Base-by-base conservation (phyloP, 1,284 basidiomycete genomes). In the Waitea zeae region DNA sequence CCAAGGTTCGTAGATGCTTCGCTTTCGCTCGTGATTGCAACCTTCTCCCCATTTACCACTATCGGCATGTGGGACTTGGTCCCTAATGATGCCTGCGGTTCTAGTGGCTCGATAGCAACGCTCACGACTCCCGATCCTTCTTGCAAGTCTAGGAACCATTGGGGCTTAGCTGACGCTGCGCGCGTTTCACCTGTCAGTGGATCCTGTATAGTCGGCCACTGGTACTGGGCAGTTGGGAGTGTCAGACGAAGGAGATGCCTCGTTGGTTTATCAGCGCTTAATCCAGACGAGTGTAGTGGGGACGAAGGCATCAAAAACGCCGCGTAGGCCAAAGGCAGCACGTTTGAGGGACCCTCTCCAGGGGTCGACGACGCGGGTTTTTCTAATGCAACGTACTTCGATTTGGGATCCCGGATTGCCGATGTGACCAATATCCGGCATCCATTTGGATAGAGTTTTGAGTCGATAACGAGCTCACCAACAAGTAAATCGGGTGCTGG, bases 161-260 rank as follows among this genome's bases (percentile, higher is more conserved):
- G 56, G 3, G 88, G 87, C 42, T 72, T 72, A 4, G 71, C 62
- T 34, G 74, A 68, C 4, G 76, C 69, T 12, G 58, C 60, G 40
- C 67, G 60, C 39, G 61, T 62, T 50, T 82, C 73, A 12, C 77
- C 80, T 2, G 79, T 87, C 42, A 90, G 55, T 5, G 87, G 88
- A 55, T 90, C 83, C 38, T 70, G 59, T 13, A 89, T 68, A 0
- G 70, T 71, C 28, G 74, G 72, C 20, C 74, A 62, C 47, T 78
- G 72, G 48, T 77, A 86, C 39, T 77, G 79, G 7, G 78, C 72
- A 1, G 84, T 88, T 2, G 87, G 87, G n/a, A 92, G 54, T 26
- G 67, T 74, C 36, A 92, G 49, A 29, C 80, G 64, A 7, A 92
- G 43, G 13, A 92, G 51, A 49, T 90, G 83, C 24, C 82, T 66